Percentiles rank a stretch among this genome's conserved stretches.
These are phyloP conservation scores for Sinapis alba DNA, from an alignment of 441 rosid species.

Conservation along the genomic window DNA sequence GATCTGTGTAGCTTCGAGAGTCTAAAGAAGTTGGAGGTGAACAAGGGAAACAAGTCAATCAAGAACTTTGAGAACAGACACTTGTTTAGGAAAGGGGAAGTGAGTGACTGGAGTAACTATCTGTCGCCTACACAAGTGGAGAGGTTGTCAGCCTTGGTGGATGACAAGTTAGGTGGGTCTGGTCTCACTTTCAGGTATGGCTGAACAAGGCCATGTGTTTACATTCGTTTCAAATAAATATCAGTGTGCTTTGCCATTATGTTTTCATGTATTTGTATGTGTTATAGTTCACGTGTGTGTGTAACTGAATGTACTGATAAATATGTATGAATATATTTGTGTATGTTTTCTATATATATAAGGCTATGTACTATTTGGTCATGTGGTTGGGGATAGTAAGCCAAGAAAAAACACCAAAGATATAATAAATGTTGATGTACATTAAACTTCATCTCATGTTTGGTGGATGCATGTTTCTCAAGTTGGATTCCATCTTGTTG, in stretches of 20 bases:
- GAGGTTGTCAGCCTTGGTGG: conserved; percentile 46
- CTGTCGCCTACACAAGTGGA: conserved; percentile 62
- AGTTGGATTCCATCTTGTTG: conserved; percentile 57
- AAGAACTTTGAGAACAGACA: conserved; percentile 55
- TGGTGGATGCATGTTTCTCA: conserved; percentile 36
- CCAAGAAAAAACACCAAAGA: not conserved
- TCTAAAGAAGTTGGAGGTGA: conserved; percentile 67
- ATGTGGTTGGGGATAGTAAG: not conserved
- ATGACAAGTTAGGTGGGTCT: conserved; percentile 60
- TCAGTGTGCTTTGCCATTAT: conserved; percentile 7
- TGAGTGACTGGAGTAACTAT: conserved; percentile 76
- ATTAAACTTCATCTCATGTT: not conserved
- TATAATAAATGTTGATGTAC: not conserved
- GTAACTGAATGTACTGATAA: conserved; percentile 2
- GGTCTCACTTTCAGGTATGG: conserved; percentile 55
- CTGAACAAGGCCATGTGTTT: conserved; percentile 4
- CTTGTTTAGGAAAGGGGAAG: conserved; percentile 76
- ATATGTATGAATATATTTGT: not conserved
- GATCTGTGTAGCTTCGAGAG: conserved; percentile 71
- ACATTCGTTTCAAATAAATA: not conserved
- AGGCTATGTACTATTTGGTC: not conserved
- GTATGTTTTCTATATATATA: not conserved
- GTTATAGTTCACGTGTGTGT: not conserved
- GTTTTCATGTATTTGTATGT: not conserved
- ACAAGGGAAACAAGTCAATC: conserved; percentile 60